Evolutionary conservation across 306 rosid genomes (phyloP), one percentile per base, ranked within the genome.

Genomic region (Malus asiatica): DNA sequence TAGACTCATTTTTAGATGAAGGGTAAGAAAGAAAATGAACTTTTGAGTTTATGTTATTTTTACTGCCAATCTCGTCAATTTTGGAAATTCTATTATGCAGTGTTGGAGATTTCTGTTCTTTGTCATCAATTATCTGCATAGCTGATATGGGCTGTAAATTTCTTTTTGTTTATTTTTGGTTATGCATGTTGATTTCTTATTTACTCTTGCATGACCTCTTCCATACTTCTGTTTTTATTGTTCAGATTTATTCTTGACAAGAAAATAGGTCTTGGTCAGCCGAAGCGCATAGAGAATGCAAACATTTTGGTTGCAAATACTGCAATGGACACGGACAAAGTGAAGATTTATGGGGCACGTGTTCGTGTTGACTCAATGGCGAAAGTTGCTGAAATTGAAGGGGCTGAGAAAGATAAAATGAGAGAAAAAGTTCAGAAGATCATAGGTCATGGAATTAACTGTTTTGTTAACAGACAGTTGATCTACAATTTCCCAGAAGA

Each of bases 261-360:
- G 92, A 95, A 95, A 89, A 95, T 95, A 62, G 99, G 99, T 70
- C 86, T 95, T 86, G 99, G 99, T 23, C 99, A 95, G 78, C 99
- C 99, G 35, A 95, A 92, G 70, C 92, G 92, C 78, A 90, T 95
- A 69, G 99, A 95, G 83, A 87, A 95, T 70, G 99, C 96, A 45
- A 95, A 92, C 25, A 90, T 90, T 75, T 84, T 92, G 86, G 98
- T 95, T 48, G 98, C 98, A 63, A 95, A 95, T 81, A 95, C 98
- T 77, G 98, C 98, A 20, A 92, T 94, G 98, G 98, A 92, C 81
- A 90, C 97, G 19, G 98, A 92, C 84, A 95, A 95, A 77, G 98
- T 95, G 60, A 95, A 95, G 89, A 95, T 92, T 66, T 95, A 90
- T 29, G 98, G 98, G 35, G 97, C 98, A 38, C 92, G 96, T 61